A percentile compares a stretch with the other conserved stretches of the same genome.
Conservation (phyloP, 108 stramenopile species). For the Pseudonitzschia delicatissima region DNA sequence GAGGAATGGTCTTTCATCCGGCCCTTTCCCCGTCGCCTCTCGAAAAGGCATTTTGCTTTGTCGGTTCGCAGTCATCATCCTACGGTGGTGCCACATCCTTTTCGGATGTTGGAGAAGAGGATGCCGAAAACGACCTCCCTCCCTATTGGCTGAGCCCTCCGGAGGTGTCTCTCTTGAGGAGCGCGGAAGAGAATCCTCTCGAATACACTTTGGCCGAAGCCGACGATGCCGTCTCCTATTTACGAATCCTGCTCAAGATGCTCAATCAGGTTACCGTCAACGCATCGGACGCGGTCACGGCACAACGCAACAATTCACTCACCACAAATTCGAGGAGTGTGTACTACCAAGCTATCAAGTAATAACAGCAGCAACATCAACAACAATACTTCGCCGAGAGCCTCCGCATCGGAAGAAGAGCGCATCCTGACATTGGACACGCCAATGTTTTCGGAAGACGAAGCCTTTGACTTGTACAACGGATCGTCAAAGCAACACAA, state of each 20-base stretch:
- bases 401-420: neutral
- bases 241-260: constrained; percentile 60
- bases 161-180: constrained; percentile 51
- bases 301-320: neutral
- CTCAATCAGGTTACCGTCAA: constrained; percentile 34
- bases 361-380: neutral
- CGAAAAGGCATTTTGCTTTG: constrained; percentile 48
- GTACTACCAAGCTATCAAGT: constrained; percentile 21
- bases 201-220: constrained; percentile 64
- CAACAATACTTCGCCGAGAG: no score
- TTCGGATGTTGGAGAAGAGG: neutral
- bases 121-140: neutral
- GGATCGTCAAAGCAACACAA: constrained; percentile 40
- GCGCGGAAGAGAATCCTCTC: constrained; percentile 68
- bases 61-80: constrained; percentile 12
- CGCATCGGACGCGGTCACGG: neutral
- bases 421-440: neutral
- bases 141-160: constrained; percentile 34
- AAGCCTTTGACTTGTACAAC: constrained; percentile 52
- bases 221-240: constrained; percentile 58
- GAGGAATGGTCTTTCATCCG: constrained; percentile 16
- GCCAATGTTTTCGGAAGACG: constrained; percentile 32
- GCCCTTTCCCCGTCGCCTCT: constrained; percentile 57
- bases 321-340: constrained; percentile 41
- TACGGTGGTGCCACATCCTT: no score